phyloP scores from a whole-genome alignment of 208 protist species.

The Vickermania ingenoplastis region DNA sequence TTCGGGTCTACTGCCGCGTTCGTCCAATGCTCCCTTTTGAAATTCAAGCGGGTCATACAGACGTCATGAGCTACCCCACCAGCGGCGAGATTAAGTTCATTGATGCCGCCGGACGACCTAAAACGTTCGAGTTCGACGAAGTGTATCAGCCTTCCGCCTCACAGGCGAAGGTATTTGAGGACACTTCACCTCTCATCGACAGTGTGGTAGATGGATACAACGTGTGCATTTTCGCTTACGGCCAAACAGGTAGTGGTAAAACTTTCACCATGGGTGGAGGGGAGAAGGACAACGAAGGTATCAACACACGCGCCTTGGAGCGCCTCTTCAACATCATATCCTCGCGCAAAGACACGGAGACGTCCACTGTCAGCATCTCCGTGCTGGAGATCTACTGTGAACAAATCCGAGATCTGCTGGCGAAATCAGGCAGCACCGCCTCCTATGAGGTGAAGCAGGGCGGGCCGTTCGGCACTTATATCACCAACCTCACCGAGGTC shows the following conservation, averaged over 20 bases:
- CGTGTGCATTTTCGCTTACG: slow-evolving; percentile 93
- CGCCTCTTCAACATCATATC: slow-evolving; percentile 85
- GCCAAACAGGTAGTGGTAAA: slow-evolving; percentile 89
- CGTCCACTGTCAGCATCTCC: slow-evolving; percentile 66
- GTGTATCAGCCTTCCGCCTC: slow-evolving; percentile 70
- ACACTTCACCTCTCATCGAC: slow-evolving; percentile 89
- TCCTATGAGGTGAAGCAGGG: slow-evolving; percentile 86
- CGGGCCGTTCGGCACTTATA: slow-evolving; percentile 81
- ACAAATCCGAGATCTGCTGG: slow-evolving; percentile 82
- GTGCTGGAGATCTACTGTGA: slow-evolving; percentile 91
- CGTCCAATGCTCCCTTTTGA: slow-evolving; percentile 83
- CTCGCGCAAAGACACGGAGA: slow-evolving; percentile 78
- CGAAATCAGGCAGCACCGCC: slow-evolving; percentile 30
- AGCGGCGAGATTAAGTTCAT: slow-evolving; percentile 77
- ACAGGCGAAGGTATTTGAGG: slow-evolving; percentile 85
- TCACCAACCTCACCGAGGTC: slow-evolving; percentile 82
- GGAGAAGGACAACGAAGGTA: slow-evolving; percentile 64
- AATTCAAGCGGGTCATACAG: slow-evolving; percentile 46
- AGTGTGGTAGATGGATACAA: slow-evolving; percentile 91
- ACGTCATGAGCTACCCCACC: slow-evolving; percentile 71
- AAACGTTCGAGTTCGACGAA: slow-evolving; percentile 89
- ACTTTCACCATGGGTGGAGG: slow-evolving; percentile 86
- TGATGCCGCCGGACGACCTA: slow-evolving; percentile 62
- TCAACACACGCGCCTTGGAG: slow-evolving; percentile 84
- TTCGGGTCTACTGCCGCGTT: slow-evolving; percentile 92